Percentiles rank a stretch among this genome's conserved stretches.
Conservation (phyloP, 176 grass and related monocot genomes). For the Canna indica region DNA sequence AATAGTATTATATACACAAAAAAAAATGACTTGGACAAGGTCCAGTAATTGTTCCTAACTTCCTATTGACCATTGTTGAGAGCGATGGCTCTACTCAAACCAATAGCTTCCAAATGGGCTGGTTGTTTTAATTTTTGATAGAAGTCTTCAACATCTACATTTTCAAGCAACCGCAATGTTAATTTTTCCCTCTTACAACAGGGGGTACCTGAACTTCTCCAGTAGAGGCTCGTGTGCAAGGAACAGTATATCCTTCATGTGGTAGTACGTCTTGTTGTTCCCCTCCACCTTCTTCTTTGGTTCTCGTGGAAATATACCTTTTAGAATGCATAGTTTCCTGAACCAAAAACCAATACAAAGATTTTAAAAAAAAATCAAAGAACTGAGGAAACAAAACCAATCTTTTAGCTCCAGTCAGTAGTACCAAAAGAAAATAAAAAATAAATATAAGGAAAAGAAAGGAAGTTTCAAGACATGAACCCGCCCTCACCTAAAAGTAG, state of each 20-base stretch:
- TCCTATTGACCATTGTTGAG: no score
- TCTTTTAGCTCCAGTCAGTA: no score
- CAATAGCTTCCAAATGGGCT: no score
- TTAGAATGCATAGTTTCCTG: constrained; percentile 98
- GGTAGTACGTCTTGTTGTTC: constrained; percentile 95
- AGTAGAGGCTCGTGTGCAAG: constrained; percentile 68
- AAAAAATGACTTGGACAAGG: no score
- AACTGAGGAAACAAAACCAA: not conserved
- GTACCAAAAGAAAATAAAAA: no score
- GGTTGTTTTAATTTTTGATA: no score
- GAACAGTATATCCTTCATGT: constrained; percentile 84
- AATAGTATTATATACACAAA: no score
- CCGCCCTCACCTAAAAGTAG: constrained; percentile 49
- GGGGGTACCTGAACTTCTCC: constrained; percentile 56
- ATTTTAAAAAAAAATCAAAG: not conserved
- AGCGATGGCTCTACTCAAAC: no score
- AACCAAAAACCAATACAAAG: not conserved
- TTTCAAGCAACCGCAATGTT: not conserved
- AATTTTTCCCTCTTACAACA: not conserved
- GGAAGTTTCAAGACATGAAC: not conserved
- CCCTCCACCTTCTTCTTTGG: constrained; percentile 94
- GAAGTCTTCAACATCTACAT: not conserved
- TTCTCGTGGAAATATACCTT: constrained; percentile 72
- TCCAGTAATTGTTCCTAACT: no score
- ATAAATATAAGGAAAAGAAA: no score